phyloP scores from a whole-genome alignment of 805 yeast genomes.

The Diddensiella transvaalensis region DNA sequence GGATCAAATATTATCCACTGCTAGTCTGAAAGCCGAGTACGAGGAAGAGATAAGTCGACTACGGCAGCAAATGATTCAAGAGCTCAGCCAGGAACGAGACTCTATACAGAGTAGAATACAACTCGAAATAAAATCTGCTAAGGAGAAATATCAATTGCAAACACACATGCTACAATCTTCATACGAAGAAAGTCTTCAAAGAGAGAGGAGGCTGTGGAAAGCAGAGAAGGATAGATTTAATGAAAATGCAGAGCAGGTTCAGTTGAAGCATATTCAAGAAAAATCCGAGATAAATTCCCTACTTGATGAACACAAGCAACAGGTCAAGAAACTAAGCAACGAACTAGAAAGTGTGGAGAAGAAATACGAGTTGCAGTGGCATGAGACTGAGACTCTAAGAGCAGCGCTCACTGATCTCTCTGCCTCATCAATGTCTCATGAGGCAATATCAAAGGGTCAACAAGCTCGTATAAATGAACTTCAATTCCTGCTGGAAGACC shows the following conservation, averaged over 20 bases:
- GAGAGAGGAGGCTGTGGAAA: constrained; percentile 20
- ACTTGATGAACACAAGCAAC: constrained; percentile 5
- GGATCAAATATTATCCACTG: neutral
- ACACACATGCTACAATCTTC: neutral
- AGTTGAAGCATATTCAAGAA: constrained; percentile 27
- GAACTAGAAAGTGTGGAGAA: constrained; percentile 24
- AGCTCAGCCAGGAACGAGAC: neutral
- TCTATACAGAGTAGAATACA: neutral
- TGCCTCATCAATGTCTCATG: constrained; percentile 21
- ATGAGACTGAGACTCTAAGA: constrained; percentile 29
- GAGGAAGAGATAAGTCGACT: neutral
- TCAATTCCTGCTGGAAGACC: constrained; percentile 17
- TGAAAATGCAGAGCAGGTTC: constrained; percentile 29
- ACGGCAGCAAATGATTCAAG: neutral
- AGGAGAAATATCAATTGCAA: neutral
- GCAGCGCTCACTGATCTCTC: constrained; percentile 32
- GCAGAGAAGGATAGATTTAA: constrained; percentile 23
- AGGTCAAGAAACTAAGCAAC: constrained; percentile 13
- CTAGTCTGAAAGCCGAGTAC: neutral
- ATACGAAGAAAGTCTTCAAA: neutral
- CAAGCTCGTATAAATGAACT: constrained; percentile 22
- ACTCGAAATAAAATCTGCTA: neutral
- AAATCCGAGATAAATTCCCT: constrained; percentile 28
- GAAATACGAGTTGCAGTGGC: constrained; percentile 26
- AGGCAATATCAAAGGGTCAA: constrained; percentile 20